These are phyloP conservation scores for Aspergillus cavernicola DNA, from an alignment of 495 filamentous ascomycete species.

Conservation along the genomic window DNA sequence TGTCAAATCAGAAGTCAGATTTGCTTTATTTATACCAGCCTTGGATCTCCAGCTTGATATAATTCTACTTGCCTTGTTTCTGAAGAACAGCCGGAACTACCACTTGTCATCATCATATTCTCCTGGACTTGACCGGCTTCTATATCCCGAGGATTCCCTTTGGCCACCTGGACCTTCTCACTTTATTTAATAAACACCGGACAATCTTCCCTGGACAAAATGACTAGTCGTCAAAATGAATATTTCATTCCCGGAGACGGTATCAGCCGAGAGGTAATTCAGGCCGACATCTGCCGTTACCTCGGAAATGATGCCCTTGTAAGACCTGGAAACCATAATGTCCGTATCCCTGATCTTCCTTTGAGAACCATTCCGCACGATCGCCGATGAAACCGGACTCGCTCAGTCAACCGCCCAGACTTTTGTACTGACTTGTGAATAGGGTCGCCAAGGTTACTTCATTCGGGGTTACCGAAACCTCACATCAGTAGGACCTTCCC, in stretches of 20 bases:
- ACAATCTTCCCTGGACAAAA: slow-evolving; percentile 36
- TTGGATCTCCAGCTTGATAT: slow-evolving; percentile 25
- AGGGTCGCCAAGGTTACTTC: slow-evolving; percentile 73
- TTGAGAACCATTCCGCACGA: slow-evolving; percentile 7
- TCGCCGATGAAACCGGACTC: slow-evolving; percentile 2
- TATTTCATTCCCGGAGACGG: slow-evolving; percentile 87
- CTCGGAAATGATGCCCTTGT: slow-evolving; percentile 89
- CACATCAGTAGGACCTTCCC: slow-evolving; percentile 58
- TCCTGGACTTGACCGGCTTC: slow-evolving; percentile 22
- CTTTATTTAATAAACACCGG: slow-evolving; percentile 28
- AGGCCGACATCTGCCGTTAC: slow-evolving; percentile 91
- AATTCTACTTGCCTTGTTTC: slow-evolving; percentile 22
- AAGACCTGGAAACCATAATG: slow-evolving; percentile 78
- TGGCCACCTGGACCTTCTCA: slow-evolving; percentile 36
- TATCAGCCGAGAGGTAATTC: slow-evolving; percentile 91
- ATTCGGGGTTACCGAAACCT: slow-evolving; percentile 85
- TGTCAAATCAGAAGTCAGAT: slow-evolving; percentile 19
- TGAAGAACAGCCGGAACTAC: slow-evolving; percentile 15
- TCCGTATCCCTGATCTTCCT: slow-evolving; percentile 40
- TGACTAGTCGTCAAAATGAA: slow-evolving; percentile 62
- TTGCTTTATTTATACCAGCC: slow-evolving; percentile 20
- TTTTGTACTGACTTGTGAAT: slow-evolving; percentile 34
- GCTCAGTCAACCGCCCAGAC: neutral
- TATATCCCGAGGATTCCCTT: slow-evolving; percentile 16
- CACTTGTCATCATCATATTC: slow-evolving; percentile 12